Evolutionary conservation across 2,329 filamentous ascomycete genomes (phyloP), one percentile per base, ranked within the genome.

Genomic region (Penicillium crustosum): DNA sequence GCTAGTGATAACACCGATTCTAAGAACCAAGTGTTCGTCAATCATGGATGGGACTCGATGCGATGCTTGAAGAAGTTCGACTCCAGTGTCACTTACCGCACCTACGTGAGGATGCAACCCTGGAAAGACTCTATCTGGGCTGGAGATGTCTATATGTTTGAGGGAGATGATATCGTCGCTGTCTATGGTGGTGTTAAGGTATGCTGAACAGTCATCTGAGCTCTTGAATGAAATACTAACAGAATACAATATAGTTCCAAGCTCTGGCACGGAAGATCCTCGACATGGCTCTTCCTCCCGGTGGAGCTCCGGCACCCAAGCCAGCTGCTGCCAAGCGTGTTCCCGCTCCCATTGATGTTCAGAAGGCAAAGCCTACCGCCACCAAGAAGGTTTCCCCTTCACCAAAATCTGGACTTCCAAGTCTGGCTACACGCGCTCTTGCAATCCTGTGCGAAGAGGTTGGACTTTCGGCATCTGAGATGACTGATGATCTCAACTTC

Each of bases 31-130:
- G 83, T 86, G 58, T 86, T 83, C 70, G 83, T 86, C 61, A 86
- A 83, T 35, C 84, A 86, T 65, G 84, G 84, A 38, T 86, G 84
- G 84, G 80, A 80, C 49, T 82, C 80, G 3, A 82, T 87, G 77
- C 83, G 82, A 63, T 81, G 83, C 64, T 74, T 83, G 43, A 80
- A 81, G 68, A 75, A 78, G 60, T 75, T 84, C 39, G 79, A 80
- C 31, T 72, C 78, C 3, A 78, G 79, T 60, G 78, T 79, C 66
- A 82, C 80, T 57, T 86, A 86, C 66, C 80, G 79, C 61, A 84
- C 83, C 39, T 86, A 86, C 66, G 84, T 86, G 52, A 81, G 83
- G 67, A 87, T 87, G 84, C 81, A 85, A 61, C 73, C 72, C 25
- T 75, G 73, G 63, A 65, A 69, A 23, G 76, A 79, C 60, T 83